Evolutionary conservation across 2,329 filamentous ascomycete genomes (phyloP), one percentile per base, ranked within the genome.

Genomic region (Aspergillus quadricinctus): DNA sequence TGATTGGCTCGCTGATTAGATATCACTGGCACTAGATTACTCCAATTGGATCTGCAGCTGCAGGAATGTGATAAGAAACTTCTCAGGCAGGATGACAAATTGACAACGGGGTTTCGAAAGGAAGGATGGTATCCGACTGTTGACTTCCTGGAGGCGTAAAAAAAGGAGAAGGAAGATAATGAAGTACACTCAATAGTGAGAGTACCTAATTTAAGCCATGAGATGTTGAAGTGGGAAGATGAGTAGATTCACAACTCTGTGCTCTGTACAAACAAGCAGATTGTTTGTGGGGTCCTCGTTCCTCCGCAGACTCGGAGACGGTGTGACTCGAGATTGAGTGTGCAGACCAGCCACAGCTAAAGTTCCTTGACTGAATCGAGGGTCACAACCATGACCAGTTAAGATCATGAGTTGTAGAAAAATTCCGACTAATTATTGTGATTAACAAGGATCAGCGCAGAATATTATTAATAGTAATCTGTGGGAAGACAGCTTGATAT

Each of bases 31-130:
- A 37, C 57, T 58, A 58, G 54, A 14, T 43, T 48, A 9, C 28
- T 40, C 43, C 43, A 46, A 46, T 25, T 21, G 11, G 53, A 55
- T 23, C 29, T 59, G 46, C 57, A 60, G 56, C 57, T 57, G 59
- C 57, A 58, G 55, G 55, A 60, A 54, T 60, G 59, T 61, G 59
- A 61, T 48, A 52, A 60, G 59, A 45, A 52, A 53, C 37, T 35
- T 54, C 50, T 52, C 48, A 45, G 49, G 51, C 55, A 48, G 57
- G 53, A 52, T 23, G 23, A 23, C 23, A 23, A 23, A 23, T 23
- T 61, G 57, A 61, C 31, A 29, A 37, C n/a, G 6, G 14, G 5
- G 5, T 5, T 17, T 14, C 14, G 17, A 4, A 14, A 14, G 14
- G 31, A 17, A 37, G 14, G 31, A 37, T 37, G 31, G 17, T 37